Base-by-base conservation (phyloP, 2,329 filamentous ascomycete genomes). In the Venturia asperata region DNA sequence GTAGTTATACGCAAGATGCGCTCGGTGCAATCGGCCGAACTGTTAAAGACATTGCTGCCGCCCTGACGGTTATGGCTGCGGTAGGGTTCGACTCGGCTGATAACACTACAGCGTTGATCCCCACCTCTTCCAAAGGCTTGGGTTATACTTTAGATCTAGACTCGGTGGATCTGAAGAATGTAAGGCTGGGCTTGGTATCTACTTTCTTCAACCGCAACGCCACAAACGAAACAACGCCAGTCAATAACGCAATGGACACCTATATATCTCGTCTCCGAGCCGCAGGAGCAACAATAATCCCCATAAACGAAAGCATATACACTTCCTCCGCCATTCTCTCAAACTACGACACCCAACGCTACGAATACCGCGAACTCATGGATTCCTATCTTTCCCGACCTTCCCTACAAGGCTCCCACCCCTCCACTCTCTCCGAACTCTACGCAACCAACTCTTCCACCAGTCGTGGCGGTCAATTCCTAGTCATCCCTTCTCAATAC, bases 401-500 rank as follows among this genome's bases (percentile, higher is more conserved):
- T 1, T 74, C 73, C 27, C 75, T 82, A 0, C 68, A 67, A 2
- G 81, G 82, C 4, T 61, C 70, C 2, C 79, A 77, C 43, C 81
- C 83, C 0, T 66, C 66, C 0, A 80, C 76, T 2, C 77, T 86
- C 10, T 69, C 74, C 3, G 78, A 83, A 5, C 73, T 87, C 0
- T 85, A 83, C 69, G 72, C 71, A 17, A 77, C 67, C 41, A 72
- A 69, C 68, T 67, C 72, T 13, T 66, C 75, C 52, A 75, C 74
- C 7, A 45, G 37, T n/a, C n/a, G n/a, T 0, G 64, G 66, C 24
- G 78, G 77, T 7, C 74, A 82, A 1, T 88, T 85, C 70, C 74
- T 88, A 1, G 83, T 88, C 43, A 81, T 88, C 5, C 83, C 85
- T 0, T 74, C 77, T 2, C 83, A 87, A 67, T 84, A 85, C 71